These are phyloP conservation scores for Quambalaria eucalypti DNA, from an alignment of 1,284 basidiomycete genomes.

Conservation along the genomic window DNA sequence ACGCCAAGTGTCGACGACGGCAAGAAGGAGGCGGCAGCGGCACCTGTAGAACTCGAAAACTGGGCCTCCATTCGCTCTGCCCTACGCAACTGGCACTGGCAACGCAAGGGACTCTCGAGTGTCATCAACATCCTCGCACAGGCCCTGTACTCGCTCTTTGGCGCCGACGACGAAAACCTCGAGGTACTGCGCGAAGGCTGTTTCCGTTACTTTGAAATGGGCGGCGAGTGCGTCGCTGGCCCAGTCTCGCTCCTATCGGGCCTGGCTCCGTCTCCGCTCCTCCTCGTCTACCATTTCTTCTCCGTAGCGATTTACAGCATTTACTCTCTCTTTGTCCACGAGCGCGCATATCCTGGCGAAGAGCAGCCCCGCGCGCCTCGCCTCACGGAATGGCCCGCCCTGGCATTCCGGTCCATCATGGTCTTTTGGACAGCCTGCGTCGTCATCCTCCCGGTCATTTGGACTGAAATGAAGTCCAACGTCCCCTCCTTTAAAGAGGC, in stretches of 20 bases:
- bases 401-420: slow-evolving; percentile 22
- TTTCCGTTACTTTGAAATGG: slow-evolving; percentile 93
- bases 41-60: slow-evolving; percentile 17
- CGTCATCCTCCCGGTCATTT: slow-evolving; percentile 42
- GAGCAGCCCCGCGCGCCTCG: slow-evolving; percentile 7
- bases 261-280: slow-evolving; percentile 63
- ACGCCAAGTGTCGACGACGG: slow-evolving; percentile 11
- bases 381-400: slow-evolving; percentile 24
- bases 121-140: slow-evolving; percentile 46
- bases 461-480: slow-evolving; percentile 38
- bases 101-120: slow-evolving; percentile 33
- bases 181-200: slow-evolving; percentile 82
- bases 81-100: slow-evolving; percentile 42
- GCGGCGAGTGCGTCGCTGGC: slow-evolving; percentile 77
- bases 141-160: slow-evolving; percentile 44
- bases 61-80: slow-evolving; percentile 27
- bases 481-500: slow-evolving; percentile 5
- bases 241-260: slow-evolving; percentile 57
- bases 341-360: slow-evolving; percentile 10
- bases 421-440: slow-evolving; percentile 43
- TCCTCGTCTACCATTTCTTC: slow-evolving; percentile 89
- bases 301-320: slow-evolving; percentile 86
- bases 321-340: slow-evolving; percentile 65
- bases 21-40: not conserved
- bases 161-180: slow-evolving; percentile 58